Evolutionary conservation across 495 filamentous ascomycete species (phyloP), one percentile per base, ranked within the genome.

Genomic region (Podospora conica): DNA sequence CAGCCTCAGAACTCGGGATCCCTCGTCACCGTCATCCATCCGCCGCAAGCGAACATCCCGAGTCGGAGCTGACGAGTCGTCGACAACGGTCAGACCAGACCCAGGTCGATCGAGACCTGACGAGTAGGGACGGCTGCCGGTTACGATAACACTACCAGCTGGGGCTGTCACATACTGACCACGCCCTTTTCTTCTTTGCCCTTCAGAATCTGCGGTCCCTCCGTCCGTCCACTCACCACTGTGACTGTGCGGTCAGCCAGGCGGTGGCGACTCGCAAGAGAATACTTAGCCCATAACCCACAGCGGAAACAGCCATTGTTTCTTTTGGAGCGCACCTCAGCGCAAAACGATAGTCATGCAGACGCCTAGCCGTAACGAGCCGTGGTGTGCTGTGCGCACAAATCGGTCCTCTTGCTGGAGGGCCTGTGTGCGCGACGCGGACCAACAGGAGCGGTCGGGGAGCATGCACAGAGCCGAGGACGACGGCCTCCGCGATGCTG

Each of bases 401-500:
- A 66, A 29, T 29, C 28, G 28, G 33, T 62, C 57, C 55, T 40
- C 56, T 48, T 40, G 60, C 55, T 53, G 27, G 68, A 58, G 29
- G 29, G 58, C 64, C 64, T 61, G 64, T 65, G 56, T 57, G 53
- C 33, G 61, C 8, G 61, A 55, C 55, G 48, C 62, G 66, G 69
- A 62, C 72, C 67, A 75, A 71, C 69, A 33, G 68, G 66, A 67
- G 65, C 9, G 56, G 25, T 68, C 66, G 24, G 66, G 65, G 66
- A 56, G 66, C 67, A 70, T 73, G 74, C 73, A 76, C 69, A 69
- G 72, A 69, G 67, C 74, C 69, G 67, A 57, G 60, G 69, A 56
- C 55, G 67, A 62, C 56, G 60, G 58, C 55, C 55, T 68, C 68
- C 57, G 62, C 28, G 23, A 22, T 53, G 33, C 68, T 75, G 73